Conservation (phyloP, 2,329 filamentous ascomycete species). For the Claviceps sorghi region DNA sequence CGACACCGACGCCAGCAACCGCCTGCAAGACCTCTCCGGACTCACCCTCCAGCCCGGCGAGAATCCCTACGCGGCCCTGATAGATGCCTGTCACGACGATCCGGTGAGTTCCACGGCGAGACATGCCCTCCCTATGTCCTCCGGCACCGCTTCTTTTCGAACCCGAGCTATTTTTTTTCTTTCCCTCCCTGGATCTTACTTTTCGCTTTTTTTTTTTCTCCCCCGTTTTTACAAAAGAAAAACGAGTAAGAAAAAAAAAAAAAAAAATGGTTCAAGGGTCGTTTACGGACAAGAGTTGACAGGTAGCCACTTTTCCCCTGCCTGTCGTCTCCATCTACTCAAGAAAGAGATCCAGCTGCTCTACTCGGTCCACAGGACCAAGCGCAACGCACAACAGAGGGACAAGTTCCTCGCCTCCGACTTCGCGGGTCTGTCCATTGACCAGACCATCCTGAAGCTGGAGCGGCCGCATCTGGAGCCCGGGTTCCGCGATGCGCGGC, state of each 20-base stretch:
- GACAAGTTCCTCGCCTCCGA: constrained; percentile 53
- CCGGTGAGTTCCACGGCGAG: constrained; percentile 32
- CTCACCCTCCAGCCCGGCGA: constrained; percentile 34
- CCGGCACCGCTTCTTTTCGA: too few relatives aligned
- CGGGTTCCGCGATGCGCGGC: constrained; percentile 57
- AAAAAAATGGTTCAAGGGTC: too few relatives aligned
- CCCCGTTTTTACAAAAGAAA: neutral
- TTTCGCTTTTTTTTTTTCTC: neutral
- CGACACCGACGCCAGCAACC: constrained; percentile 29
- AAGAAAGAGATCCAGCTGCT: constrained; percentile 53
- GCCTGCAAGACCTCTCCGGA: constrained; percentile 40
- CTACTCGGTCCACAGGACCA: constrained; percentile 60
- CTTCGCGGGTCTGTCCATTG: constrained; percentile 59
- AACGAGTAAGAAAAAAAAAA: too few relatives aligned
- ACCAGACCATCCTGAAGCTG: constrained; percentile 59
- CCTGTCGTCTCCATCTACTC: neutral
- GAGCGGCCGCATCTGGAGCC: constrained; percentile 49
- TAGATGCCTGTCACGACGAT: constrained; percentile 50
- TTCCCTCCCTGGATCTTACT: too few relatives aligned
- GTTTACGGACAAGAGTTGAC: neutral
- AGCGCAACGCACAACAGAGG: constrained; percentile 62
- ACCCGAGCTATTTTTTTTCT: neutral
- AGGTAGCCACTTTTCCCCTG: neutral
- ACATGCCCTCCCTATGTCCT: too few relatives aligned
- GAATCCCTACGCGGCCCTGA: constrained; percentile 66